These are phyloP conservation scores for Ampelomyces quisqualis DNA, from an alignment of 2,329 filamentous ascomycete species.

Conservation along the genomic window DNA sequence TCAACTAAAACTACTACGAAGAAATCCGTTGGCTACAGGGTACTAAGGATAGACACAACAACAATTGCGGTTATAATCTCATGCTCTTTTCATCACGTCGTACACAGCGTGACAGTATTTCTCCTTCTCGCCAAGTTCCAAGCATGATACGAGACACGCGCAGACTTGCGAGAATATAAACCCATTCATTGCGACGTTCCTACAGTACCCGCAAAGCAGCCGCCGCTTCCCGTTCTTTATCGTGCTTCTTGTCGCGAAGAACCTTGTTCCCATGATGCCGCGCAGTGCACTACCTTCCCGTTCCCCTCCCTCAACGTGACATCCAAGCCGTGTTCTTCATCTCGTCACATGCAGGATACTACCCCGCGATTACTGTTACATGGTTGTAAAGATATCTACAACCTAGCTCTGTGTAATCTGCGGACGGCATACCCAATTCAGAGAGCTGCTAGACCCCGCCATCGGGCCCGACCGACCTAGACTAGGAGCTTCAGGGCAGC, in stretches of 20 bases:
- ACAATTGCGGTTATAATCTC: too few species aligned
- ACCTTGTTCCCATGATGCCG: slow-evolving; percentile 1
- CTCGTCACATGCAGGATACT: not conserved
- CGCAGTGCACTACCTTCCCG: slow-evolving; percentile 6
- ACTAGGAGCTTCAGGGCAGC: slow-evolving; percentile 24
- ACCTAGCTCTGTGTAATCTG: slow-evolving; percentile 4
- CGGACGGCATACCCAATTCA: slow-evolving; percentile 12
- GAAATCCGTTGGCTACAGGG: too few species aligned
- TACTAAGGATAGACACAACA: too few species aligned
- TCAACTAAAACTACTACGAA: too few species aligned
- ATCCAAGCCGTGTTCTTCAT: not conserved
- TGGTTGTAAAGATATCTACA: slow-evolving; percentile 1
- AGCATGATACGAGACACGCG: slow-evolving; percentile 2
- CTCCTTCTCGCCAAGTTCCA: not conserved
- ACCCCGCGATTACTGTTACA: slow-evolving; percentile 6
- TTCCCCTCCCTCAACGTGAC: slow-evolving; percentile 6
- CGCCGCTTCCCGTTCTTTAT: not conserved
- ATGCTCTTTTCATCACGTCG: not conserved
- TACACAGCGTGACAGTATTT: too few species aligned
- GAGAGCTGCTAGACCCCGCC: not conserved
- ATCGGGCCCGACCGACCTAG: not conserved
- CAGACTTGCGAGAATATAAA: slow-evolving; percentile 4
- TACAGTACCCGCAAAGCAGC: not conserved
- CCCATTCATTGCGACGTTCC: not conserved
- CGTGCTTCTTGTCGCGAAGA: too few species aligned